Base-by-base conservation (phyloP, 176 grass and related monocot genomes). In the Carex littledalei region DNA sequence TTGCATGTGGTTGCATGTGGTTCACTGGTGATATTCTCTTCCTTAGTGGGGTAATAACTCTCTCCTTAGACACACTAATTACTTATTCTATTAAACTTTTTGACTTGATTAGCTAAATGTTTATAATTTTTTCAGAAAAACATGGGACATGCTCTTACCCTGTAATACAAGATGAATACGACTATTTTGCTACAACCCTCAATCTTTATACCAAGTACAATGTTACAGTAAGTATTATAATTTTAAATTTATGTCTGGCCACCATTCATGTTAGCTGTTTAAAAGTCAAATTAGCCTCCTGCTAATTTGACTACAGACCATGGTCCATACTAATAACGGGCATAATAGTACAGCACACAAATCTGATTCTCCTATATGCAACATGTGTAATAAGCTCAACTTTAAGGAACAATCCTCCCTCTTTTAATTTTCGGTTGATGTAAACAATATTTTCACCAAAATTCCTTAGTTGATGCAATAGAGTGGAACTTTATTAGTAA, bases 101-200 rank as follows among this genome's bases (percentile, higher is more conserved):
- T 65, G 7, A 80, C 22, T 60, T 55, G 45, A 79, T 22, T 54
- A 39, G 62, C 17, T 90, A 34, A 86, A 34, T 26, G 37, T 81
- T 21, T 39, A 18, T 84, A 26, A 1, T 26, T 53, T 76, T 63
- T 74, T 61, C 95, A 98, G 93, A 92, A 90, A 95, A 91, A 54
- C 96, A 98, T 58, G 96, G 96, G 39, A 98, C 96, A n/a, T 98
- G 96, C 60, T 92, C 83, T 34, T 98, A 87, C 88, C 93, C 96
- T 22, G 83, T 93, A 80, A 94, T 98, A 85, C 86, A 92, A 80
- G 93, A 98, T 83, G 93, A 95, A 89, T 98, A 94, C 22, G 86
- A 89, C 81, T 98, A 98, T 84, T 98, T 95, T 85, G 88, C 93
- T 14, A 98, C 83, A 12, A 87, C 88, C 13, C 87, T 98, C 52